phyloP scores from a whole-genome alignment of 805 yeast species.

The Nakazawaea ishiwadae region DNA sequence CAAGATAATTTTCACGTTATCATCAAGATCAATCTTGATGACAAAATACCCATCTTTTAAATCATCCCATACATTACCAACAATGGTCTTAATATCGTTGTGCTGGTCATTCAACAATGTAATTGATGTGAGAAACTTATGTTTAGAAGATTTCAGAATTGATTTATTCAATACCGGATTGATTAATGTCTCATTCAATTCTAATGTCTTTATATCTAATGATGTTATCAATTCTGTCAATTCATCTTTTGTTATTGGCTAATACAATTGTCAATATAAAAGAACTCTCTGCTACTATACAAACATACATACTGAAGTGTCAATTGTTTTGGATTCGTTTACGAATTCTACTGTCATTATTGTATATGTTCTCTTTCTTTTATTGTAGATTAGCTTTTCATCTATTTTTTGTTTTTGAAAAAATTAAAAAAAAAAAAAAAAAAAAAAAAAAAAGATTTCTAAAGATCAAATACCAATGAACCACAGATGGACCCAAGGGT shows the following conservation, averaged over 20 bases:
- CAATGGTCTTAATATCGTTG: neutral
- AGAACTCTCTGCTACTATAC: too few species aligned
- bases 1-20: neutral
- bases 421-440: too few species aligned
- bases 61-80: constrained; percentile 36
- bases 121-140: constrained; percentile 6
- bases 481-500: constrained; percentile 22
- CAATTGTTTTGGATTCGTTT: neutral
- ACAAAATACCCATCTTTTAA: constrained; percentile 33
- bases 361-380: neutral
- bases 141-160: constrained; percentile 6
- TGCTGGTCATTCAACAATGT: constrained; percentile 1
- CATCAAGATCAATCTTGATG: constrained; percentile 18
- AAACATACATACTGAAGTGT: neutral
- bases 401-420: too few species aligned
- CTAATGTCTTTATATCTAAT: neutral
- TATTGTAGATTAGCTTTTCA: neutral
- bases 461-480: neutral
- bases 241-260: neutral
- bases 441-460: too few species aligned
- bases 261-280: too few species aligned
- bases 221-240: too few species aligned
- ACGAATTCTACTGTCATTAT: neutral
- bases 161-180: neutral
- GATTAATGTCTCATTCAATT: neutral